phyloP scores from a whole-genome alignment of 2,329 filamentous ascomycete genomes.

The Penicillium olsonii region DNA sequence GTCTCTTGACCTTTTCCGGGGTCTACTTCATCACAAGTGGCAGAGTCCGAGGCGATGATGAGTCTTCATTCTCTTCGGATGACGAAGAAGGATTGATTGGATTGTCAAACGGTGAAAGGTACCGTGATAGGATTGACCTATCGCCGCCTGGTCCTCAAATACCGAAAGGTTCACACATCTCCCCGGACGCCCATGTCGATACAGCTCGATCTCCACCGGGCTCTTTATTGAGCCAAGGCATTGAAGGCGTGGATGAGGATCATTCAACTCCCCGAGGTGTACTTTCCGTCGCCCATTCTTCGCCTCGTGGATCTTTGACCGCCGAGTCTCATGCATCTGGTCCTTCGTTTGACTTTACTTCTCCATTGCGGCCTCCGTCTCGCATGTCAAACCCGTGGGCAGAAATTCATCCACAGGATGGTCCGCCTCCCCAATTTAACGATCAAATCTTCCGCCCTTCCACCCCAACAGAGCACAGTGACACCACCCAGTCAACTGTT shows the following conservation, averaged over 20 bases:
- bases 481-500: conserved; percentile 32
- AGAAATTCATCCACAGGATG: conserved; percentile 22
- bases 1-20: conserved; percentile 87
- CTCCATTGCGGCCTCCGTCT: conserved; percentile 37
- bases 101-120: conserved; percentile 40
- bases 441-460: conserved; percentile 25
- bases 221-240: conserved; percentile 36
- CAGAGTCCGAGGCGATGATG: conserved; percentile 59
- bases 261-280: conserved; percentile 34
- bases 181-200: conserved; percentile 17
- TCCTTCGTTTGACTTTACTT: conserved; percentile 28
- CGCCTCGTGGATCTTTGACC: conserved; percentile 35
- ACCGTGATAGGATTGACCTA: conserved; percentile 37
- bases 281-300: conserved; percentile 35
- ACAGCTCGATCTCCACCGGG: conserved; percentile 30
- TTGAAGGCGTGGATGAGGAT: conserved; percentile 36
- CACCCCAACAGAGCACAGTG: conserved; percentile 29
- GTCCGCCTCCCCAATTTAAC: conserved; percentile 24
- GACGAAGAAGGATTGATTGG: conserved; percentile 60
- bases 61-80: conserved; percentile 65
- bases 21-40: conserved; percentile 97
- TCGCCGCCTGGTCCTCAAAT: conserved; percentile 24
- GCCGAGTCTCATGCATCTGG: conserved; percentile 31
- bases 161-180: conserved; percentile 20
- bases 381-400: conserved; percentile 43